Evolutionary conservation across 805 yeast species (phyloP), one percentile per base, ranked within the genome.

Genomic region (Barnettozyma californica): DNA sequence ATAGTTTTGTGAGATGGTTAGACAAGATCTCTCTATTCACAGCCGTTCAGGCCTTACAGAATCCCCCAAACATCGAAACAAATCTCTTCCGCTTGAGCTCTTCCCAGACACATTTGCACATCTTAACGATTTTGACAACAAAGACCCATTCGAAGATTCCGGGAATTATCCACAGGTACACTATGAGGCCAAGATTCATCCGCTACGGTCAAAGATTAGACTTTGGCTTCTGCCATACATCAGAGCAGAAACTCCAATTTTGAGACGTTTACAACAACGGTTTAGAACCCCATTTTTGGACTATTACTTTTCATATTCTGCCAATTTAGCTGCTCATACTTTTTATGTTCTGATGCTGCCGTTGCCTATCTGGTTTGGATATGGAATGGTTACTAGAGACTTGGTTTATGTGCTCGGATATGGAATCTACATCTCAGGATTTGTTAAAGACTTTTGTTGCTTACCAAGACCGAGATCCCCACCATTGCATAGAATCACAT

Each of bases 391-490:
- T 26, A 77, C 84, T 1, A 71, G 92, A 48, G 94, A 87, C 60
- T 79, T 64, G 85, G 94, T 48, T 63, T 89, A 59, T 87, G 91
- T 43, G 33, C 63, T 62, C 63, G 87, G 69, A 55, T 80, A 59
- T 63, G 76, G 71, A 5, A 84, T 86, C 39, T 86, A 75, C 60
- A 49, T 81, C 46, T 75, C 87, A 2, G 98, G 98, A 2, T 74
- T 71, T 51, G 65, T 86, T 46, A 92, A 92, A 63, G 99, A 92
- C 64, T 83, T 74, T 56, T 73, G 90, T 58, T 92, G 98, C 61
- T 71, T 92, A 44, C 99, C 99, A 19, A 73, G 99, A 51, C 99
- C 99, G 1, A 68, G 80, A 50, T 84, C 96, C 2, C 98, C 99
- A 1, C 98, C 99, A 0, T 66, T 92, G 38, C 87, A 84, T 61